Conservation (phyloP, 495 filamentous ascomycete species). For the Acidiella bohemica region DNA sequence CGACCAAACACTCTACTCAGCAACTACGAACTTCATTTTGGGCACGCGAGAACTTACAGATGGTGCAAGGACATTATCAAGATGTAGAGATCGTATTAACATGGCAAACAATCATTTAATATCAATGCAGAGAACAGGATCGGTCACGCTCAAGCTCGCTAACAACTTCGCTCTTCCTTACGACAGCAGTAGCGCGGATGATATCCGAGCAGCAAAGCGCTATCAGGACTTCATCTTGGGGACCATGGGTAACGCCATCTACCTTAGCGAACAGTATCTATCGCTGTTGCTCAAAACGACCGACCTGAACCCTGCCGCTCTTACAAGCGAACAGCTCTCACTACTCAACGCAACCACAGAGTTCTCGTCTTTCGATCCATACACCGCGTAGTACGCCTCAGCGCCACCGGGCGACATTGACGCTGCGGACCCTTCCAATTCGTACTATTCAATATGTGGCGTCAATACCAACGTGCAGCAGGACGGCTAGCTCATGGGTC, state of each 20-base stretch:
- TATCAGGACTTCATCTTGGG: slow-evolving; percentile 12
- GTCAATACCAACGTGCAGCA: slow-evolving; percentile 16
- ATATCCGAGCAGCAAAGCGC: slow-evolving; percentile 9
- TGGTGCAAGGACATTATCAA: slow-evolving; percentile 14
- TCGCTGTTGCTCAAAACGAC: slow-evolving; percentile 2
- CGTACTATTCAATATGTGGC: slow-evolving; percentile 19
- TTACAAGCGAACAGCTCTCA: slow-evolving; percentile 18
- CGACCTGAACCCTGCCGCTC: slow-evolving; percentile 1
- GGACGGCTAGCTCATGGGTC: slow-evolving; percentile 8
- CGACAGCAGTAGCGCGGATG: slow-evolving; percentile 3
- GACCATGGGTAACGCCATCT: slow-evolving; percentile 12
- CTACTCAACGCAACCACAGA: slow-evolving; percentile 23
- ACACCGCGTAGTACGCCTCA: slow-evolving; percentile 21
- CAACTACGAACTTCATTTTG: slow-evolving; percentile 6
- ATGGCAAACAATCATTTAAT: no score
- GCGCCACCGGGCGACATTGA: slow-evolving; percentile 19
- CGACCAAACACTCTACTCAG: slow-evolving; percentile 10
- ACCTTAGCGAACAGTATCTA: slow-evolving; percentile 13
- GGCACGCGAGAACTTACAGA: slow-evolving; percentile 9
- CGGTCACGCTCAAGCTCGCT: slow-evolving; percentile 13
- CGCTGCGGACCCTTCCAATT: slow-evolving; percentile 13
- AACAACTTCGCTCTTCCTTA: slow-evolving; percentile 16
- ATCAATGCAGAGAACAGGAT: slow-evolving; percentile 13
- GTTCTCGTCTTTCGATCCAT: slow-evolving; percentile 24
- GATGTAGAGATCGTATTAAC: no score